A percentile compares a stretch with the other conserved stretches of the same genome.
Evolutionary conservation across 1,284 basidiomycete species (phyloP).

Genomic region (Marasmius sp.): DNA sequence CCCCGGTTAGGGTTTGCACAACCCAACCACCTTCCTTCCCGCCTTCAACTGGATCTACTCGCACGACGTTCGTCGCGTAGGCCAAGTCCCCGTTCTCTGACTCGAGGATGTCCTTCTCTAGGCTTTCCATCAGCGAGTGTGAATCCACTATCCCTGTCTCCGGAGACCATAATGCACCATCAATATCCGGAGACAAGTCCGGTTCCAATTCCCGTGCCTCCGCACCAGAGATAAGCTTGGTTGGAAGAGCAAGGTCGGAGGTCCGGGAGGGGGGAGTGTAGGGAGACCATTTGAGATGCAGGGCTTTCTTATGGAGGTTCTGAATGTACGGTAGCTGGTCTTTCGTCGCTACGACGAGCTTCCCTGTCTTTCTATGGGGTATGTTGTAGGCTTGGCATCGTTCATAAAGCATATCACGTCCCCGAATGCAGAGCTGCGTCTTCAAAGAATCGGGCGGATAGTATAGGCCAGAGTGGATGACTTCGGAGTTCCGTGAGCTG

Average conservation of each 20-base stretch:
- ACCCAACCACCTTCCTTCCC: constrained; percentile 60
- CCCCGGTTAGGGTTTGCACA: constrained; percentile 61
- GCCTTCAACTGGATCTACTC: constrained; percentile 68
- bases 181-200: constrained; percentile 70
- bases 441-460: constrained; percentile 89
- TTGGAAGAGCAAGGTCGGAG: constrained; percentile 49
- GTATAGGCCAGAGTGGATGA: constrained; percentile 87
- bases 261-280: constrained; percentile 28
- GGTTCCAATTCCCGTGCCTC: constrained; percentile 82
- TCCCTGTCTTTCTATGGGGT: constrained; percentile 77
- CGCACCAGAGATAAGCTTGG: constrained; percentile 70
- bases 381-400: constrained; percentile 70
- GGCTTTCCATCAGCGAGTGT: constrained; percentile 76
- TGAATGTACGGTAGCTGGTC: constrained; percentile 73
- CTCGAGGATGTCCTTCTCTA: constrained; percentile 79
- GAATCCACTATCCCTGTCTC: constrained; percentile 93
- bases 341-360: constrained; percentile 80
- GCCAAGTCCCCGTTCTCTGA: constrained; percentile 76
- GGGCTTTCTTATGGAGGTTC: constrained; percentile 65
- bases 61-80: constrained; percentile 84
- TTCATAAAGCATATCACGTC: constrained; percentile 83
- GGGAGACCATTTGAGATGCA: constrained; percentile 51
- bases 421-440: constrained; percentile 84
- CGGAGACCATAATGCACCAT: constrained; percentile 77
- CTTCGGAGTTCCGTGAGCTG: constrained; percentile 94